phyloP scores from a whole-genome alignment of 2,329 filamentous ascomycete genomes.

The Botrytis byssoidea region DNA sequence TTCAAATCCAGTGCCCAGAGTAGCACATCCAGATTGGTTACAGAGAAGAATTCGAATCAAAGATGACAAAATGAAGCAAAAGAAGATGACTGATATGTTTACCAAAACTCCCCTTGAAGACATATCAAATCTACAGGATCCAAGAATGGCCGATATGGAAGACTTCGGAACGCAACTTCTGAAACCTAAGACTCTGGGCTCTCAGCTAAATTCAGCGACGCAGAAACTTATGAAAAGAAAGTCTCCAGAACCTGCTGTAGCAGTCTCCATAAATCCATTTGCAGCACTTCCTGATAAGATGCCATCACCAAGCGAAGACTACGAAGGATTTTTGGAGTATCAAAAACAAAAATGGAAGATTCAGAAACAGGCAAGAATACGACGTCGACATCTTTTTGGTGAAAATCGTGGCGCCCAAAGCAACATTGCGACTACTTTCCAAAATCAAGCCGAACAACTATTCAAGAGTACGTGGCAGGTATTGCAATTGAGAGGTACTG shows the following conservation, averaged over 20 bases:
- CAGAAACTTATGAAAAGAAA: conserved; percentile 69
- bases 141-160: conserved; percentile 67
- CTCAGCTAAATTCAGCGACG: conserved; percentile 50
- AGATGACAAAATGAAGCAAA: conserved; percentile 97
- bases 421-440: conserved; percentile 70
- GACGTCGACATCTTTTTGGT: conserved; percentile 88
- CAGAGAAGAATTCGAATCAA: conserved; percentile 91
- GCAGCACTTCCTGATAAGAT: conserved; percentile 77
- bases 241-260: conserved; percentile 61
- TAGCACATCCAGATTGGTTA: conserved; percentile 95
- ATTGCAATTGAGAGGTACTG: conserved; percentile 78
- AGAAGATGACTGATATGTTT: conserved; percentile 96
- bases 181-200: conserved; percentile 60
- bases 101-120: conserved; percentile 70
- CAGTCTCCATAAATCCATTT: conserved; percentile 72
- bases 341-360: conserved; percentile 99
- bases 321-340: conserved; percentile 82
- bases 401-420: conserved; percentile 71
- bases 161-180: conserved; percentile 72
- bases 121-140: conserved; percentile 63
- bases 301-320: conserved; percentile 83
- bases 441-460: conserved; percentile 85
- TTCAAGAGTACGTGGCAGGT: conserved; percentile 96
- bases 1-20: conserved; percentile 87
- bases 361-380: conserved; percentile 83